These are phyloP conservation scores for Phialophora chinensis DNA, from an alignment of 2,329 filamentous ascomycete genomes.

Conservation along the genomic window DNA sequence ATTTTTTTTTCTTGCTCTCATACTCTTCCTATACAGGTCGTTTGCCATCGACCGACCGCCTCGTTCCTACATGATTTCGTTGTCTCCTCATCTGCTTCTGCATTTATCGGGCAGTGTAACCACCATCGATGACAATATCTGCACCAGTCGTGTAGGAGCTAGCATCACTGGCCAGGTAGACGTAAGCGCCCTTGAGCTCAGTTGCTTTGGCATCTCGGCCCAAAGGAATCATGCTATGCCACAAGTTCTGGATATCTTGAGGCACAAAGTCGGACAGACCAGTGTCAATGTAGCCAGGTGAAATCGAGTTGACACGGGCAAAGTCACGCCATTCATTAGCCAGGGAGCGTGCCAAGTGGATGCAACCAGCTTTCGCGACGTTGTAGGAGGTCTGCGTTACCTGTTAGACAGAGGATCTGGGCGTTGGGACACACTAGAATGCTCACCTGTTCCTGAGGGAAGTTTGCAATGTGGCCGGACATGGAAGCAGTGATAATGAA, in stretches of 20 bases:
- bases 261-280: slow-evolving; percentile 68
- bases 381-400: slow-evolving; percentile 62
- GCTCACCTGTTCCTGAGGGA: slow-evolving; percentile 64
- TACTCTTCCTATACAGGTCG: background rate
- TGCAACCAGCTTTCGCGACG: slow-evolving; percentile 70
- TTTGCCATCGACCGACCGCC: background rate
- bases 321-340: slow-evolving; percentile 75
- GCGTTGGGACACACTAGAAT: slow-evolving; percentile 35
- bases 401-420: background rate
- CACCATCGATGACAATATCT: slow-evolving; percentile 57
- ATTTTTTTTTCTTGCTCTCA: background rate
- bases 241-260: slow-evolving; percentile 62
- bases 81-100: background rate
- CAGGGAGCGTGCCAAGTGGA: slow-evolving; percentile 67
- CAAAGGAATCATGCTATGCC: slow-evolving; percentile 66
- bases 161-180: slow-evolving; percentile 57
- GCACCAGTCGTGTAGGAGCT: slow-evolving; percentile 58
- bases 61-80: background rate
- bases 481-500: slow-evolving; percentile 72
- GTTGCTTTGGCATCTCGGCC: slow-evolving; percentile 67
- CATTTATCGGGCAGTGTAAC: slow-evolving; percentile 53
- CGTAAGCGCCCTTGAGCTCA: slow-evolving; percentile 67
- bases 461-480: slow-evolving; percentile 62
- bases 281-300: slow-evolving; percentile 72
- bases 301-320: slow-evolving; percentile 71